phyloP scores from a whole-genome alignment of 2,329 filamentous ascomycete species.

The Phyllosticta citribraziliensis region DNA sequence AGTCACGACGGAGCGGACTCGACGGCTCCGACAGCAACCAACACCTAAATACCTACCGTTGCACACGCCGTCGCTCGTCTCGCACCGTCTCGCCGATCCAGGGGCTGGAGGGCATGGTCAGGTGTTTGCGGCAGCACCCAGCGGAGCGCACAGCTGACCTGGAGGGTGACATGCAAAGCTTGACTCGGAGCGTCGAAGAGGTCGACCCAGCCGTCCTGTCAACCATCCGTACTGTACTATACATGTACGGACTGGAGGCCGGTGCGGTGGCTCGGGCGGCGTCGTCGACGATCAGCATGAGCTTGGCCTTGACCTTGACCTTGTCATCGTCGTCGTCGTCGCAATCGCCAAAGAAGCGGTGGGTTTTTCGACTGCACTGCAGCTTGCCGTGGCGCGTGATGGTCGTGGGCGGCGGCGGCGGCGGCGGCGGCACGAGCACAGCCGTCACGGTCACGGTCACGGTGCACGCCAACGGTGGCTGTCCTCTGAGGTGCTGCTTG shows the following conservation, averaged over 20 bases:
- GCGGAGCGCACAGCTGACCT: neutral
- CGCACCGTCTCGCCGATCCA: neutral
- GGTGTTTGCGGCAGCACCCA: neutral
- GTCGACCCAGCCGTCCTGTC: neutral
- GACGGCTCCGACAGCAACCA: too few relatives aligned
- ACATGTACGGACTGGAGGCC: neutral
- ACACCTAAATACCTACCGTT: too few relatives aligned
- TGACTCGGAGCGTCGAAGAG: neutral
- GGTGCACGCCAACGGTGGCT: neutral
- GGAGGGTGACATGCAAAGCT: neutral
- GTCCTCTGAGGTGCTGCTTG: too few relatives aligned
- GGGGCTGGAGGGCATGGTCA: neutral
- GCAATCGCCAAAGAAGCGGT: neutral
- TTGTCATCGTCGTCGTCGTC: too few relatives aligned
- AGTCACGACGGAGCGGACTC: too few relatives aligned
- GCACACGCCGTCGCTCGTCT: neutral
- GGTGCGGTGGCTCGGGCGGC: neutral
- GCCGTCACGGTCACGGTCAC: neutral
- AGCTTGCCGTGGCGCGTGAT: neutral
- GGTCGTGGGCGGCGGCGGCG: too few relatives aligned
- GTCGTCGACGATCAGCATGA: neutral
- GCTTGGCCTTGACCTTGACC: neutral
- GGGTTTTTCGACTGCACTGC: neutral
- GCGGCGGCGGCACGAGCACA: neutral
- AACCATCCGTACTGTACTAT: too few relatives aligned